Base-by-base conservation (phyloP, 495 filamentous ascomycete species). In the Penicillium riverlandense region DNA sequence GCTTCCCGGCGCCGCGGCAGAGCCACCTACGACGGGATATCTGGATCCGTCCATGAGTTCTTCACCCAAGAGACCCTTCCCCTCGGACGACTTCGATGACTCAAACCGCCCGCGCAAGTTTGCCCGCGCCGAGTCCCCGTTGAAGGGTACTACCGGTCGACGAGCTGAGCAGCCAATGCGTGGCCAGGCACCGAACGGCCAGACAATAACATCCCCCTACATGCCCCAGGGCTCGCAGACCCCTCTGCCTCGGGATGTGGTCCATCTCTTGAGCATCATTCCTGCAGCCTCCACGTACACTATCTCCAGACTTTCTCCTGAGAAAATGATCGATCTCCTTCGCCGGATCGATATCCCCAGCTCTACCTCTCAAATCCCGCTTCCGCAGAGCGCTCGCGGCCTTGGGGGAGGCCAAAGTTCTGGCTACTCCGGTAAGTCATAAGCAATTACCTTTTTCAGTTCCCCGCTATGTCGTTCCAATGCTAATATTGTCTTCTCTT, bases 131-230 rank as follows among this genome's bases (percentile, higher is more conserved):
- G 90, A 85, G 38, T 95, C 88, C 11, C 91, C 94, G 0, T 71
- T 97, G 22, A 96, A 92, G 61, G 86, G 84, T 9, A 82, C 82
- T 1, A 88, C 90, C 13, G 84, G 85, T 32, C 81, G 90, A 32
- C 80, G 88, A 13, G 67, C 92, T 14, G 86, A 95, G 54, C 86
- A 90, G 58, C 84, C 88, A 47, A 80, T 78, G 51, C 79, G 84
- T 15, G 45, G 48, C 11, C 62, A 62, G 40, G 61, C 55, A 35
- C 42, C 60, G 28, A 67, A 70, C 33, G 65, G 62, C 8, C 61
- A 59, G 31, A 65, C 40, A 14, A 60, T 53, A 2, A 61, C 65
- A 35, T 22, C 22, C 2, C 2, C 22, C 4, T 70, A 68, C 49
- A 62, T 61, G 65, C 49, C 65, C 54, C 54, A 74, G 46, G 65